phyloP scores from a whole-genome alignment of 768 basidiomycete genomes.

The Macrolepiota fuliginosa region DNA sequence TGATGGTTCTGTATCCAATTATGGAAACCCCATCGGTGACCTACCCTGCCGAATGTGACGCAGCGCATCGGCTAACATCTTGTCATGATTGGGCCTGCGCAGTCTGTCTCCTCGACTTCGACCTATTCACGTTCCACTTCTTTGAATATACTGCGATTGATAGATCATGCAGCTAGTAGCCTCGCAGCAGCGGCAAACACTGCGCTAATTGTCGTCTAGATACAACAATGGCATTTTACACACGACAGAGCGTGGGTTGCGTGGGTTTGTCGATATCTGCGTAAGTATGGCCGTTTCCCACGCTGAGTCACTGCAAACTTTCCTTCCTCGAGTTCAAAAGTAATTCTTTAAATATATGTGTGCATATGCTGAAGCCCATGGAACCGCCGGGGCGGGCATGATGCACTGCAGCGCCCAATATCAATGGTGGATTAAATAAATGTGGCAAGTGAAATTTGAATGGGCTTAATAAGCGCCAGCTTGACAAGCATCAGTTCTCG shows the following conservation, averaged over 20 bases:
- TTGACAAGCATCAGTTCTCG: background rate
- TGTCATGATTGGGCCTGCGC: too few relatives aligned
- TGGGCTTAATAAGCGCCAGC: background rate
- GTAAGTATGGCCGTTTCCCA: background rate
- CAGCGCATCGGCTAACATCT: background rate
- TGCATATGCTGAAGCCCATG: too few relatives aligned
- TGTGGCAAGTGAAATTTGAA: too few relatives aligned
- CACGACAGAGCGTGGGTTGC: background rate
- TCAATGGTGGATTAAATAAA: too few relatives aligned
- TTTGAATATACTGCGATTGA: background rate
- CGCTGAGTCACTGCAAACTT: background rate
- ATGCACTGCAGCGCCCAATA: too few relatives aligned
- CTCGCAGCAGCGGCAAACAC: background rate
- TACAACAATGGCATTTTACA: background rate
- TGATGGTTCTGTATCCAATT: background rate
- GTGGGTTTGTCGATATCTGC: too few relatives aligned
- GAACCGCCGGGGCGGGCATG: too few relatives aligned
- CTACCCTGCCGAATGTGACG: slow-evolving; percentile 9
- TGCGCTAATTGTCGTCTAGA: background rate
- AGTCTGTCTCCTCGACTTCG: background rate
- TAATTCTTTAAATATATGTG: too few relatives aligned
- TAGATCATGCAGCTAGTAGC: background rate
- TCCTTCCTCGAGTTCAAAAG: too few relatives aligned
- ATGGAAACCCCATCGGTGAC: background rate
- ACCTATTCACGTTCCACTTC: background rate